Evolutionary conservation across 83 land plant genomes (phyloP).

Genomic region (Diphasiastrum complanatum): DNA sequence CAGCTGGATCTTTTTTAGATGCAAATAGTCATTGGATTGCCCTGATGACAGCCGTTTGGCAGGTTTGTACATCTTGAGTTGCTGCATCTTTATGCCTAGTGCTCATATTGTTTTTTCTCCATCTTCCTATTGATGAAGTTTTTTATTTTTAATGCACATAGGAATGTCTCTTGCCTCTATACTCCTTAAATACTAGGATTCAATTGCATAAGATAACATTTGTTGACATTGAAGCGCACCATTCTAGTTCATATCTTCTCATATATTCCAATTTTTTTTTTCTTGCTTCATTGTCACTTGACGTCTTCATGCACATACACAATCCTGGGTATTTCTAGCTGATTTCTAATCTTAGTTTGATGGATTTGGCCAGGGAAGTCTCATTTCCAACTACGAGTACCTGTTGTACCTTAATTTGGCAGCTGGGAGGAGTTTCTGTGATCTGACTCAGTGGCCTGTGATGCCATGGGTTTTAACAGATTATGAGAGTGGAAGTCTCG

Average conservation of each 20-base stretch:
- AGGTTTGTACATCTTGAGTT: constrained; percentile 16
- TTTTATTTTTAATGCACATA: background rate
- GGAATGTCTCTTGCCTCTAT: too few relatives aligned
- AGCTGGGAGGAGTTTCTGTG: constrained; percentile 47
- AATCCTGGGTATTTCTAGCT: background rate
- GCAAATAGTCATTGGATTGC: constrained; percentile 32
- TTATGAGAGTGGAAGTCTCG: constrained; percentile 25
- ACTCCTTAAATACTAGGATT: too few relatives aligned
- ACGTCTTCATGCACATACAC: background rate
- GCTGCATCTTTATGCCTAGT: background rate
- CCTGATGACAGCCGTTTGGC: constrained; percentile 34
- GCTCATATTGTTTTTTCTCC: background rate
- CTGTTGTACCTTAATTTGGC: constrained; percentile 43
- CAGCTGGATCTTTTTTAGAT: constrained; percentile 26
- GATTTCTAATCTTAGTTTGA: background rate
- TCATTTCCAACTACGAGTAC: constrained; percentile 43
- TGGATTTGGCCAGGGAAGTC: constrained; percentile 26
- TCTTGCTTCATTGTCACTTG: too few relatives aligned
- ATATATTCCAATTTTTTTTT: too few relatives aligned
- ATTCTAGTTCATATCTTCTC: too few relatives aligned
- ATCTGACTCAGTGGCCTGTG: constrained; percentile 49
- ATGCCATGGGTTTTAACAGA: constrained; percentile 51
- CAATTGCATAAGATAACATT: too few relatives aligned
- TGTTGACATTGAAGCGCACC: too few relatives aligned
- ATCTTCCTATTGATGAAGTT: background rate